Base-by-base conservation (phyloP, 2,329 filamentous ascomycete species). In the Arthrobotrys sphaeroides region DNA sequence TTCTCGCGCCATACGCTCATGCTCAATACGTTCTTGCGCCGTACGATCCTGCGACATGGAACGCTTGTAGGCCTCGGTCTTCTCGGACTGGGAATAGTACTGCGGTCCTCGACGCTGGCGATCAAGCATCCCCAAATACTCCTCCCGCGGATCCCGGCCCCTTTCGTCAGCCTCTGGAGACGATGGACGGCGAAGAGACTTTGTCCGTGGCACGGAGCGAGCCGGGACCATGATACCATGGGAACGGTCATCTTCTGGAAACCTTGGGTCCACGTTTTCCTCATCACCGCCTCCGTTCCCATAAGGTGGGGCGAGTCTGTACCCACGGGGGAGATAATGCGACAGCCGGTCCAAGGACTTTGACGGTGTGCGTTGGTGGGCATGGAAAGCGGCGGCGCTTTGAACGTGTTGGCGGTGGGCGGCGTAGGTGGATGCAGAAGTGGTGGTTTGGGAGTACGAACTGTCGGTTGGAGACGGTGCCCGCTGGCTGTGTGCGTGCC, bases 301-400 rank as follows among this genome's bases (percentile, higher is more conserved):
- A 28, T 74, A 68, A 3, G 55, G 55, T 1, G 62, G 62, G 10
- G 70, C 70, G 18, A 74, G 57, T 43, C 70, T 68, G n/a, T 74
- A 74, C 16, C 70, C 70, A 5, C 51, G 40, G 24, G 45, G 55
- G 1, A 74, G 45, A 33, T 74, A 74, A 33, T 74, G 62, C 42
- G 70, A 74, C 26, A 74, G 38, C n/a, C 70, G 26, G 26, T 74
- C 70, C 18, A 74, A 49, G 3, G 70, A 74, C n/a, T 74, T 74
- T 22, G 70, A 74, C 36, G 70, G 70, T 6, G 20, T 20, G 3
- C 57, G 70, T 36, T 49, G 62, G 36, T 73, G 57, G 3, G 70
- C 70, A 40, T 74, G 70, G 26, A 53, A 74, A 24, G 70, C 38
- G 13, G 62, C 55, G 1, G 70, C 70, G 10, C 43, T 65, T 45